Evolutionary conservation across 2,329 filamentous ascomycete genomes (phyloP), one percentile per base, ranked within the genome.

Genomic region (Davidsoniella neocaledoniae): DNA sequence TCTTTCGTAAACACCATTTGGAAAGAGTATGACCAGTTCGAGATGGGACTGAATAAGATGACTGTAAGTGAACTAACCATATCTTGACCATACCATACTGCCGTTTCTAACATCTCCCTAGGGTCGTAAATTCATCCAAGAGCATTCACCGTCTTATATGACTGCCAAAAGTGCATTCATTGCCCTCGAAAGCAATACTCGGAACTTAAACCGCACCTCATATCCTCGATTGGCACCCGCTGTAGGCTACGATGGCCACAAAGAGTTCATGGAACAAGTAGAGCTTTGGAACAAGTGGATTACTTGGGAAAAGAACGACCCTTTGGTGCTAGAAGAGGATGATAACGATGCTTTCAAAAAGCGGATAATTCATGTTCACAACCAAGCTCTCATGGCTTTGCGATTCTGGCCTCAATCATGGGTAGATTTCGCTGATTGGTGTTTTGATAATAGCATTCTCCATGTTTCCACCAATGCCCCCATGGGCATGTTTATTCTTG

Each of bases 1-100:
- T 77, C 81, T 49, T 83, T 82, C 29, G 77, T 94, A 45, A 85
- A 90, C 59, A 76, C 74, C 48, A 68, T 98, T 12, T 98, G 91
- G 93, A 94, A 93, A 62, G 90, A 98, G 60, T 98, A 98, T 60
- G 88, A 96, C 62, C 81, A 85, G 57, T 98, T 98, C 60, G 91
- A 98, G 66, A 87, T 91, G 76, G 78, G 81, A 5, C 66, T 95
- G 52, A 95, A 95, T 69, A 96, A 94, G 64, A 77, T 86, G 56
- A 93, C 87, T 40, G 85, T 88, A 72, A 61, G 75, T 66, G 14
- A 3, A 17, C 10, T 14, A 8, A 23, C 2, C 29, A 23, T 37
- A 21, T 19, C 6, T 26, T 3, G 33, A 16, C n/a, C n/a, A 10
- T 25, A 16, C 16, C 12, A 29, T 19, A 39, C 8, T n/a, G 14